Base-by-base conservation (phyloP, 257 asterid genomes). In the Oldenlandia corymbosa region DNA sequence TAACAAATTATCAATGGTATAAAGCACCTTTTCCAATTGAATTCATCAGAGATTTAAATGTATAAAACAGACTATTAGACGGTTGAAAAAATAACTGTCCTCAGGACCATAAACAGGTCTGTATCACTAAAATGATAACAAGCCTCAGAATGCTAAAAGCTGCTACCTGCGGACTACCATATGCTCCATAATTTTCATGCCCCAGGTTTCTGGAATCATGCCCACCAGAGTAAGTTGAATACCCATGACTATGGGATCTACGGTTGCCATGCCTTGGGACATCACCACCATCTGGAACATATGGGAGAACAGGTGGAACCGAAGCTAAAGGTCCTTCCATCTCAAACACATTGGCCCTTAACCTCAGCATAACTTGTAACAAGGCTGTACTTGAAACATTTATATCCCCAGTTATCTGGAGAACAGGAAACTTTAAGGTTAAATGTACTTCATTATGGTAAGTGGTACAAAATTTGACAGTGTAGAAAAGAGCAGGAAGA, bases 321-420 rank as follows among this genome's bases (percentile, higher is more conserved):
- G 73, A 61, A 26, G 84, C 64, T 39, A 84, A 65, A 64, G 73
- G 65, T 71, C 88, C 90, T 55, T 83, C 94, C 59, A 72, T 70
- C 77, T 86, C 95, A 73, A 86, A 87, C 58, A 66, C 5, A 56
- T 88, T 91, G 65, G 76, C 73, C 72, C 96, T 86, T 80, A 91
- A 77, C 16, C 95, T 84, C 69, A 80, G 76, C 64, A 78, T 24
- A 58, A 91, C 87, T 84, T 81, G 96, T 59, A 81, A 67, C 54
- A 91, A 67, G 0, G 98, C 98, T 66, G 71, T 72, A 63, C 78
- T 76, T 56, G 92, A 90, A 56, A 86, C 86, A 75, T 74, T 80
- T 41, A 64, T 36, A 68, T 91, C 95, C 64, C 98, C 98, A 52
- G 83, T 69, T 70, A 91, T 84, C 98, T 91, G 80, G 18, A 43